Evolutionary conservation across 306 rosid genomes (phyloP).

Genomic region (Carpinus viminea): DNA sequence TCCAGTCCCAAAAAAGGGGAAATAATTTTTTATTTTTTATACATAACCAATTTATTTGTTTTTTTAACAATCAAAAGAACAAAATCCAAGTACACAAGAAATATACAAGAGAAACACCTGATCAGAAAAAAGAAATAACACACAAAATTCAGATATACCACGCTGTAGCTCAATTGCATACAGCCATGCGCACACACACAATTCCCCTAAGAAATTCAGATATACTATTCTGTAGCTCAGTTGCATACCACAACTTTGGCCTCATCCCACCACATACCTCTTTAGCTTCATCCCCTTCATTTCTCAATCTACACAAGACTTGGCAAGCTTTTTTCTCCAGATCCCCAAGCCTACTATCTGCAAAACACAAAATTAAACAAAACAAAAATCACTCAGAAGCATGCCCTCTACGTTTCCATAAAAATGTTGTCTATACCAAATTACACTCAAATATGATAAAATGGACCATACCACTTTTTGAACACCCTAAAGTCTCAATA

Average conservation of each 20-base stretch:
- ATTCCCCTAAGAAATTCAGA: neutral
- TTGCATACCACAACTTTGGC: conserved; percentile 11
- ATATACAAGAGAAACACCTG: too few relatives aligned
- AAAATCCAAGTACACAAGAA: too few relatives aligned
- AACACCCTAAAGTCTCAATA: conserved; percentile 63
- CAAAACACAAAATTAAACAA: conserved; percentile 27
- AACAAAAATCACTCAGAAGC: conserved; percentile 6
- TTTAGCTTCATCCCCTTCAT: conserved; percentile 76
- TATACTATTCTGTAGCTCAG: conserved; percentile 13
- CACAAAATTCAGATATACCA: neutral
- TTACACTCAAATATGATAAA: conserved; percentile 22
- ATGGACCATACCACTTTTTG: conserved; percentile 55
- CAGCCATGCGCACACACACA: neutral
- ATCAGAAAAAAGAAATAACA: neutral
- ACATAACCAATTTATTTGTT: too few relatives aligned
- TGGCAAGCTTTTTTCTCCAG: conserved; percentile 78
- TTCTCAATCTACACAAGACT: conserved; percentile 68
- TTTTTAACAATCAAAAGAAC: too few relatives aligned
- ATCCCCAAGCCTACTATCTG: conserved; percentile 72
- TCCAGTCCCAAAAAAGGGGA: neutral
- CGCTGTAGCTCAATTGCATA: conserved; percentile 21
- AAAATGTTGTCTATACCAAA: conserved; percentile 10
- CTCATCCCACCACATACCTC: conserved; percentile 51
- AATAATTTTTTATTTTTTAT: too few relatives aligned
- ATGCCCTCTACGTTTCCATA: conserved; percentile 12